A percentile compares a stretch with the other conserved stretches of the same genome.
These are phyloP conservation scores for Boletus tomentosulus DNA, from an alignment of 768 basidiomycete species.

Conservation along the genomic window DNA sequence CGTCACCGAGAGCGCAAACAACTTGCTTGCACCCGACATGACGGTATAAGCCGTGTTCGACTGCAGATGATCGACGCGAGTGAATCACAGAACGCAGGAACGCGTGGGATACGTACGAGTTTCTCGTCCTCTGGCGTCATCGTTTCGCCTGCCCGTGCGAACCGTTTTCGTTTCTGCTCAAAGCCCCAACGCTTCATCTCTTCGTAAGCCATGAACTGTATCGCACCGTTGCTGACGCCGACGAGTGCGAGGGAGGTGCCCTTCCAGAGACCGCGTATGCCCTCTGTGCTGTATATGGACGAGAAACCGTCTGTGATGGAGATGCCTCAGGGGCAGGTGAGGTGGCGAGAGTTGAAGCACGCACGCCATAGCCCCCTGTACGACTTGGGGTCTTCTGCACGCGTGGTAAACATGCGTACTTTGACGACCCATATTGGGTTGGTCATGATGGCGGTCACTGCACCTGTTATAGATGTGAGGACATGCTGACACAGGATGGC, in stretches of 20 bases:
- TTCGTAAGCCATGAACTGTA: constrained; percentile 96
- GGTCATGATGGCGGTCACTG: constrained; percentile 88
- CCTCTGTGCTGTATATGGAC: constrained; percentile 69
- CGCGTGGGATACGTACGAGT: constrained; percentile 52
- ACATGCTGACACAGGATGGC: constrained; percentile 8
- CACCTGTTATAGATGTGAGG: constrained; percentile 51
- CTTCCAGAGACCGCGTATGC: constrained; percentile 74
- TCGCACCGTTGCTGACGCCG: constrained; percentile 90
- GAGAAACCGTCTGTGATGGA: constrained; percentile 59
- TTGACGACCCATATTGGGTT: constrained; percentile 98
- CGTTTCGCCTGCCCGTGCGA: constrained; percentile 52
- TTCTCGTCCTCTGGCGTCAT: constrained; percentile 80
- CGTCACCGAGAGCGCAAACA: constrained; percentile 76
- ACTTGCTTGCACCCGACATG: constrained; percentile 89
- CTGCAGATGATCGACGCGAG: constrained; percentile 36
- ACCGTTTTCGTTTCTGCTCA: constrained; percentile 65
- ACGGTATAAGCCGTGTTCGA: constrained; percentile 87
- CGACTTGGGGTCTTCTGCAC: constrained; percentile 56
- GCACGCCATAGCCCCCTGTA: constrained; percentile 79
- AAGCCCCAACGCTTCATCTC: constrained; percentile 91
- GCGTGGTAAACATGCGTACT: constrained; percentile 93
- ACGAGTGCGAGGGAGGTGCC: constrained; percentile 86
- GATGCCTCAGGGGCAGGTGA: not conserved
- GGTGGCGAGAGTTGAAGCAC: constrained; percentile 2
- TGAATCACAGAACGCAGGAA: constrained; percentile 1